These are phyloP conservation scores for Pseudofabraea citricarpa DNA, from an alignment of 2,329 filamentous ascomycete species.

Conservation along the genomic window DNA sequence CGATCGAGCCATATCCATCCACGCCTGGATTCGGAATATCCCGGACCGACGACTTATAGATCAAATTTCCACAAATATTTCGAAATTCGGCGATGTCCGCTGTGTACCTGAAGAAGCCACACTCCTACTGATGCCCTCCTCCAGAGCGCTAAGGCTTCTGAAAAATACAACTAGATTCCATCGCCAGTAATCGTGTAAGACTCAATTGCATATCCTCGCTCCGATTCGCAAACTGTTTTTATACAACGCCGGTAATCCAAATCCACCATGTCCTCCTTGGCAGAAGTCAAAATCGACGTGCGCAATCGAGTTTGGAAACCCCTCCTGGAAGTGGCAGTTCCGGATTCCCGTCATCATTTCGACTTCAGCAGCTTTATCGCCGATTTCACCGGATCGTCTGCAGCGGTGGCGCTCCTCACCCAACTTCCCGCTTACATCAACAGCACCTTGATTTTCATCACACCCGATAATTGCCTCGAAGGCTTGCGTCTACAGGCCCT, in stretches of 20 bases:
- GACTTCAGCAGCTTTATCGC: conserved; percentile 33
- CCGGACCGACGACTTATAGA: no score
- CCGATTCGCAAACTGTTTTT: no score
- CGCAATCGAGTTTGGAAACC: background rate
- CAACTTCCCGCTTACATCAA: conserved; percentile 24
- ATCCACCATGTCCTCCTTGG: background rate
- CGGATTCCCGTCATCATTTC: conserved; percentile 33
- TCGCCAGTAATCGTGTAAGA: no score
- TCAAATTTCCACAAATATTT: no score
- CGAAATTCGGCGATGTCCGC: no score
- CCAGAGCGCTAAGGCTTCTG: no score
- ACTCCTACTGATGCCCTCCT: no score
- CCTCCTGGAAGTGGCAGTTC: conserved; percentile 23
- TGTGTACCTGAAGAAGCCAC: no score
- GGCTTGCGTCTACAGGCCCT: conserved; percentile 27
- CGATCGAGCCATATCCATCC: no score
- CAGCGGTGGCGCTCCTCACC: conserved; percentile 21
- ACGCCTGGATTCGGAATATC: background rate
- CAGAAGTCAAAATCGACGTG: background rate
- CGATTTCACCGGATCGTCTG: conserved; percentile 28
- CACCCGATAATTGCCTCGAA: conserved; percentile 33
- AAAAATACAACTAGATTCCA: no score
- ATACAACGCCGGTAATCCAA: no score
- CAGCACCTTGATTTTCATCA: conserved; percentile 27
- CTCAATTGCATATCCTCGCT: no score